These are phyloP conservation scores for Capronia americana DNA, from an alignment of 2,329 filamentous ascomycete species.

Conservation along the genomic window DNA sequence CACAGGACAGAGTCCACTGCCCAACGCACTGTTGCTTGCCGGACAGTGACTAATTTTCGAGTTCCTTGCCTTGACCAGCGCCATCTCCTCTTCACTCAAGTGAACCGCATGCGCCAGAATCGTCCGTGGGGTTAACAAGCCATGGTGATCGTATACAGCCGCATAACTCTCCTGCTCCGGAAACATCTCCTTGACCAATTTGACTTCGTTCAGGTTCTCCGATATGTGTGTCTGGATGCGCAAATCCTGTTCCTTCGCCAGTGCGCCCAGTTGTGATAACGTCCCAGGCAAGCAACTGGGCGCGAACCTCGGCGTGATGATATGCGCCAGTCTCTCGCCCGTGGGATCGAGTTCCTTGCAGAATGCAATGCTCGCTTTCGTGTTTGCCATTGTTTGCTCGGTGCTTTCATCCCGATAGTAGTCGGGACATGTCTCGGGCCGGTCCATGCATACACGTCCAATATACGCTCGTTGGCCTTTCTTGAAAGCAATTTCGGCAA, in stretches of 20 bases:
- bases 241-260: conserved; percentile 66
- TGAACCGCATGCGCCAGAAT: conserved; percentile 88
- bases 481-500: conserved; percentile 80
- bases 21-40: conserved; percentile 81
- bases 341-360: conserved; percentile 71
- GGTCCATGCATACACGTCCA: conserved; percentile 95
- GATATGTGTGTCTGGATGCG: conserved; percentile 85
- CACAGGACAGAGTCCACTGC: conserved; percentile 78
- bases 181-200: conserved; percentile 73
- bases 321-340: conserved; percentile 69
- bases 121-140: conserved; percentile 73
- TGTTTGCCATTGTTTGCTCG: conserved; percentile 62
- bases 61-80: conserved; percentile 65
- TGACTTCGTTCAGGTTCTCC: conserved; percentile 78
- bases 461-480: conserved; percentile 88
- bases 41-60: conserved; percentile 85
- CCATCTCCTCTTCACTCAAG: conserved; percentile 69
- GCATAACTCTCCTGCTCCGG: conserved; percentile 70
- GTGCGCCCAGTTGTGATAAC: conserved; percentile 67
- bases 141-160: conserved; percentile 76
- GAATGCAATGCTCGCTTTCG: conserved; percentile 67
- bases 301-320: conserved; percentile 75
- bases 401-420: conserved; percentile 79
- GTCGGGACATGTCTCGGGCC: conserved; percentile 66
- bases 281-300: conserved; percentile 60